phyloP scores from a whole-genome alignment of 768 basidiomycete species.

The Naganishia kalamii region DNA sequence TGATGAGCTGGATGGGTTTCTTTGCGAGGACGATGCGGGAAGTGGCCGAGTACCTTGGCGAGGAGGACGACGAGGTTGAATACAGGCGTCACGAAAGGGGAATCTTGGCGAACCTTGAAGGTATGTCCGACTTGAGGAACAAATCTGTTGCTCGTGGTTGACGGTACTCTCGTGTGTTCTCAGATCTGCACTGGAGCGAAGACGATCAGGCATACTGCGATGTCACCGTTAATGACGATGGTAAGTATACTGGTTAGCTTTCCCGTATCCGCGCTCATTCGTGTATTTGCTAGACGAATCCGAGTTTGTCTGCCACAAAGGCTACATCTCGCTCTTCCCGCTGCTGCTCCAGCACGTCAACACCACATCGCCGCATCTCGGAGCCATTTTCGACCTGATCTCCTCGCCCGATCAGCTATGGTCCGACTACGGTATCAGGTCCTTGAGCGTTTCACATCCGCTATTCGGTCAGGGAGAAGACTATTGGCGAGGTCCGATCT shows the following conservation, averaged over 20 bases:
- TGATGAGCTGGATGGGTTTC: conserved; percentile 95
- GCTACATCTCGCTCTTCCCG: conserved; percentile 91
- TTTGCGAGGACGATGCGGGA: conserved; percentile 89
- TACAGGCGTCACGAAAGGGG: conserved; percentile 72
- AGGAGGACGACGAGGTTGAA: conserved; percentile 72
- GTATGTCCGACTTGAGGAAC: conserved; percentile 36
- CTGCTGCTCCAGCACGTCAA: conserved; percentile 76
- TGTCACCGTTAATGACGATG: conserved; percentile 72
- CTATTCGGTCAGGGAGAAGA: conserved; percentile 88
- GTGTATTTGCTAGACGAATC: conserved; percentile 66
- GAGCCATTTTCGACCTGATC: conserved; percentile 71
- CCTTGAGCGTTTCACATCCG: conserved; percentile 78
- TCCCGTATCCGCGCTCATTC: background rate
- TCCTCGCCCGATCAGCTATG: conserved; percentile 77
- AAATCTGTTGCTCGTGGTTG: background rate
- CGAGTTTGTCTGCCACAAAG: conserved; percentile 79
- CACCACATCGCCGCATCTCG: conserved; percentile 69
- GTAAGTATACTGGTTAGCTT: conserved; percentile 48
- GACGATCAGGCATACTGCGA: conserved; percentile 90
- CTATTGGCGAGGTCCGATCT: conserved; percentile 95
- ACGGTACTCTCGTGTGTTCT: conserved; percentile 37
- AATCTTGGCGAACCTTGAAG: conserved; percentile 73
- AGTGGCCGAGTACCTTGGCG: conserved; percentile 77
- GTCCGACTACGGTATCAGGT: conserved; percentile 84
- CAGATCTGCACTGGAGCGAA: conserved; percentile 86